A percentile compares a stretch with the other conserved stretches of the same genome.
Conservation (phyloP, 495 filamentous ascomycete species). For the Corynascus novoguineensis region DNA sequence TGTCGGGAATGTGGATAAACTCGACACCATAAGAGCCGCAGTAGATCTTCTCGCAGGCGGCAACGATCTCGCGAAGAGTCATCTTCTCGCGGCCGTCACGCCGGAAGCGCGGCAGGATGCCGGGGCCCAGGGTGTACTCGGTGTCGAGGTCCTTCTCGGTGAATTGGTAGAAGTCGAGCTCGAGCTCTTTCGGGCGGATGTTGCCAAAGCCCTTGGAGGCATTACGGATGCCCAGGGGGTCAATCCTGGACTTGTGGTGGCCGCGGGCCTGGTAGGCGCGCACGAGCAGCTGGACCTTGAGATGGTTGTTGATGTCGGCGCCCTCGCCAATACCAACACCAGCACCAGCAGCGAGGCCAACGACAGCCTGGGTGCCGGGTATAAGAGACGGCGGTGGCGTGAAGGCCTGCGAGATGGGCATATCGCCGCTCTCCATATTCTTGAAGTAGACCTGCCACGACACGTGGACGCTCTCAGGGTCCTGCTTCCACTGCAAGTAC, state of each 20-base stretch:
- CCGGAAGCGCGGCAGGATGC: slow-evolving; percentile 92
- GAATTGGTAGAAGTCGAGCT: slow-evolving; percentile 89
- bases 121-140: slow-evolving; percentile 87
- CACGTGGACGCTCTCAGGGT: slow-evolving; percentile 88
- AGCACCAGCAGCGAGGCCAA: slow-evolving; percentile 64
- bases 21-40: slow-evolving; percentile 95
- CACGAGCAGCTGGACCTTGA: slow-evolving; percentile 95
- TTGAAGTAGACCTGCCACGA: slow-evolving; percentile 99
- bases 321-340: slow-evolving; percentile 63
- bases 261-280: slow-evolving; percentile 97
- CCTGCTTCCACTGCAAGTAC: slow-evolving; percentile 95
- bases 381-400: slow-evolving; percentile 89
- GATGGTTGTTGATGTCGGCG: slow-evolving; percentile 85
- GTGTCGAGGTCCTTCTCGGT: slow-evolving; percentile 90
- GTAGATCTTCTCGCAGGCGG: slow-evolving; percentile 89
- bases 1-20: slow-evolving; percentile 97
- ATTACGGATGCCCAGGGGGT: slow-evolving; percentile 88
- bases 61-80: slow-evolving; percentile 91
- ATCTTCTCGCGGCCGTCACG: slow-evolving; percentile 85
- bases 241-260: slow-evolving; percentile 96
- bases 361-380: slow-evolving; percentile 70
- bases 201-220: slow-evolving; percentile 82
- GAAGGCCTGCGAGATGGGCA: slow-evolving; percentile 96
- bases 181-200: slow-evolving; percentile 83
- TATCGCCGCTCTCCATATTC: slow-evolving; percentile 97